Percentiles rank a stretch among this genome's conserved stretches.
These are phyloP conservation scores for Globisporangium irregulare DNA, from an alignment of 352 stramenopile genomes.

Conservation along the genomic window DNA sequence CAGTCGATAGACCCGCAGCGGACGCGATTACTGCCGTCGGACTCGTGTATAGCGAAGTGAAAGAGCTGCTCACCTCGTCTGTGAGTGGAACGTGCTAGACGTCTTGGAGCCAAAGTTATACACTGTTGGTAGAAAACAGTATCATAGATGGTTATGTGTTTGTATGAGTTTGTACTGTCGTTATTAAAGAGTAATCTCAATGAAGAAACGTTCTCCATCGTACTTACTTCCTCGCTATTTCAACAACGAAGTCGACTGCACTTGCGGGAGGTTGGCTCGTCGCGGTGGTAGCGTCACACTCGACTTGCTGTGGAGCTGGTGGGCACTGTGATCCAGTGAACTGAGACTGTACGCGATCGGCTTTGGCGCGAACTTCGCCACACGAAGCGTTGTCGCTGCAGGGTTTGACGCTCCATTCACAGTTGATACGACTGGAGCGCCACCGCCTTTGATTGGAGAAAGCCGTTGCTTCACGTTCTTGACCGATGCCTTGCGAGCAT, in stretches of 20 bases:
- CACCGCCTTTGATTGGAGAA: conserved; percentile 9
- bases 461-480: conserved; percentile 2
- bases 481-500: background rate
- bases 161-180: conserved; percentile 6
- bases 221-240: conserved; percentile 1
- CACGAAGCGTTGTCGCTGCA: conserved; percentile 10
- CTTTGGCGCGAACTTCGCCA: conserved; percentile 18
- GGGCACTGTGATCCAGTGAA: conserved; percentile 3
- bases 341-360: conserved; percentile 23
- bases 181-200: background rate
- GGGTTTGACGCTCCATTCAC: background rate
- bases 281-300: background rate
- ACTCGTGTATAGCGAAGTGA: conserved; percentile 40
- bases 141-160: background rate
- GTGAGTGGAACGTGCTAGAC: conserved; percentile 8
- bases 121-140: conserved; percentile 10
- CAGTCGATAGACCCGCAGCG: conserved; percentile 33
- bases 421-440: background rate
- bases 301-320: conserved; percentile 7
- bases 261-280: conserved; percentile 1
- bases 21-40: conserved; percentile 35
- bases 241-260: conserved; percentile 1
- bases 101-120: background rate
- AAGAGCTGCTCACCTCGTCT: conserved; percentile 18
- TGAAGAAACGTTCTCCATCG: background rate